Evolutionary conservation across 2,329 filamentous ascomycete species (phyloP).

Genomic region (Pseudogymnoascus sp.): DNA sequence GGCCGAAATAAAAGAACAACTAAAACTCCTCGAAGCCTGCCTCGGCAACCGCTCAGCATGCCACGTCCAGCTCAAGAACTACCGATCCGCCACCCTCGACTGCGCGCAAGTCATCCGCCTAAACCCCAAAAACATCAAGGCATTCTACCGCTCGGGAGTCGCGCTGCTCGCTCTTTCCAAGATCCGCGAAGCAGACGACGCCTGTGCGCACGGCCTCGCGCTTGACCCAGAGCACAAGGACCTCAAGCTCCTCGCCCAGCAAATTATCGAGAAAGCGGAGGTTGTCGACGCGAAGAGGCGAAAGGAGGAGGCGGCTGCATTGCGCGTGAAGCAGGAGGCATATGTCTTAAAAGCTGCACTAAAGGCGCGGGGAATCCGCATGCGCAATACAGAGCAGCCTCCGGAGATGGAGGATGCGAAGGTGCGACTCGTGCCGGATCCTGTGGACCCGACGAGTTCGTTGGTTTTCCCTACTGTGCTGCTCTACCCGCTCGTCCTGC

Average conservation of each 20-base stretch:
- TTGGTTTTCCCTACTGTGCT: conserved; percentile 74
- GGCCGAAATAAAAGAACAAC: conserved; percentile 45
- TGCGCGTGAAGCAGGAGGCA: conserved; percentile 48
- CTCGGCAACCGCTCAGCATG: conserved; percentile 85
- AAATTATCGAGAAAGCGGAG: conserved; percentile 54
- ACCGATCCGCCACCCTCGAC: conserved; percentile 77
- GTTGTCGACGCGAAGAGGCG: conserved; percentile 48
- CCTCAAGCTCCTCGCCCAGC: conserved; percentile 53
- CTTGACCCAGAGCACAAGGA: conserved; percentile 65
- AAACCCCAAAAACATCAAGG: conserved; percentile 78
- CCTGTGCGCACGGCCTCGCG: conserved; percentile 64
- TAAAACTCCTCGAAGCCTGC: conserved; percentile 62
- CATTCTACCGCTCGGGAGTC: conserved; percentile 75
- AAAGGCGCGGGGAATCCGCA: conserved; percentile 61
- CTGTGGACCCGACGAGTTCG: conserved; percentile 62
- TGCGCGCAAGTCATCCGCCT: conserved; percentile 72
- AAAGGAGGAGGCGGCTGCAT: conserved; percentile 48
- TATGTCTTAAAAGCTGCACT: conserved; percentile 59
- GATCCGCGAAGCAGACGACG: conserved; percentile 71
- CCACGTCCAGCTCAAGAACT: conserved; percentile 83
- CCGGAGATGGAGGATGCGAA: conserved; percentile 83
- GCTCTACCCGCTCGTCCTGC: conserved; percentile 73
- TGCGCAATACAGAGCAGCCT: conserved; percentile 58
- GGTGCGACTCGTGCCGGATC: conserved; percentile 63
- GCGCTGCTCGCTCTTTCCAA: conserved; percentile 76